Percentiles rank a stretch among this genome's conserved stretches.
Conservation (phyloP, 2,329 filamentous ascomycete genomes). For the Penicillium concentricum region DNA sequence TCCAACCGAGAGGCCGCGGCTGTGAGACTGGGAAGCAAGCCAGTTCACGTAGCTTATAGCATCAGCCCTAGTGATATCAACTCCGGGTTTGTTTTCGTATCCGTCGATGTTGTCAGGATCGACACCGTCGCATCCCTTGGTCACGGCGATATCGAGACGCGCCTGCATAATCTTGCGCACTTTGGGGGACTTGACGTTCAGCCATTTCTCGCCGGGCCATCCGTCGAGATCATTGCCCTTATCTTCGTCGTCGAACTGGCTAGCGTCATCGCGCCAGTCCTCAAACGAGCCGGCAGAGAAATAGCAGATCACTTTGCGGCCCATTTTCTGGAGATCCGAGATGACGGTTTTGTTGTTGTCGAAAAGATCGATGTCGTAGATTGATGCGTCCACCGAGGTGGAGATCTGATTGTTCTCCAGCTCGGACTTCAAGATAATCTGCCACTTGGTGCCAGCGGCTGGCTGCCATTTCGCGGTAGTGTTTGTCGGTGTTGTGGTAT, state of each 20-base stretch:
- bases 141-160: conserved; percentile 58
- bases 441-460: conserved; percentile 55
- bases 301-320: conserved; percentile 69
- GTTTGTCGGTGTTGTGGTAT: conserved; percentile 24
- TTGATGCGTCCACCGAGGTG: conserved; percentile 50
- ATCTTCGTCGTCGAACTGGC: conserved; percentile 55
- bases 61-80: conserved; percentile 57
- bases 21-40: conserved; percentile 55
- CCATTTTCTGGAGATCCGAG: conserved; percentile 48
- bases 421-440: conserved; percentile 55
- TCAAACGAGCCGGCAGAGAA: conserved; percentile 72
- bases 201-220: conserved; percentile 68
- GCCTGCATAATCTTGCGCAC: conserved; percentile 65
- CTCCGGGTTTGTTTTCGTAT: conserved; percentile 63
- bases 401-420: conserved; percentile 30
- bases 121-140: conserved; percentile 66
- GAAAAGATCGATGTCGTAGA: conserved; percentile 65
- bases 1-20: conserved; percentile 60
- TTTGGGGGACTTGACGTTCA: conserved; percentile 56
- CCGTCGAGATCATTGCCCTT: conserved; percentile 59
- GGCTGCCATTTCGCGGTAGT: conserved; percentile 52
- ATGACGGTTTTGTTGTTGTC: conserved; percentile 51
- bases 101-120: conserved; percentile 72
- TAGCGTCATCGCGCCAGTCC: conserved; percentile 59
- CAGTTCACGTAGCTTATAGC: conserved; percentile 61